Evolutionary conservation across 1,284 basidiomycete genomes (phyloP).

Genomic region (Phlebopus sp.): DNA sequence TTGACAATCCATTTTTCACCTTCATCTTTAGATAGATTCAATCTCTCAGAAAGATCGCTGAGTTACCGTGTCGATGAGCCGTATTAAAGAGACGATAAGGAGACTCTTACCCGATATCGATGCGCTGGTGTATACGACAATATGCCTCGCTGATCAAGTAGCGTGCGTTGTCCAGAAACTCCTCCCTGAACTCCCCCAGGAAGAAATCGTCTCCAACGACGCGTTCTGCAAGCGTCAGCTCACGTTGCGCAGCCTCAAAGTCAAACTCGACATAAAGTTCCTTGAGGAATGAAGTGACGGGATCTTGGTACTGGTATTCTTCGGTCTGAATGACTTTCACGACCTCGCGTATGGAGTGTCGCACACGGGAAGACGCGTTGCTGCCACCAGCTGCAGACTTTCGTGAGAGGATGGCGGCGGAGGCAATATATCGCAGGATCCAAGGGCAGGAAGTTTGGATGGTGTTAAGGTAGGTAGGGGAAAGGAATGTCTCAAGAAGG

Average conservation of each 20-base stretch:
- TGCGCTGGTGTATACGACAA: constrained; percentile 95
- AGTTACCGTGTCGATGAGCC: neutral
- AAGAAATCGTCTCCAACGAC: constrained; percentile 95
- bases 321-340: constrained; percentile 91
- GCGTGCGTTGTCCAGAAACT: constrained; percentile 94
- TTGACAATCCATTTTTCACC: constrained; percentile 99
- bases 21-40: constrained; percentile 90
- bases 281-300: constrained; percentile 90
- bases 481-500: constrained; percentile 94
- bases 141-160: constrained; percentile 96
- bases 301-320: constrained; percentile 93
- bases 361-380: constrained; percentile 64
- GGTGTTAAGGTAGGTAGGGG: constrained; percentile 95
- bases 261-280: constrained; percentile 94
- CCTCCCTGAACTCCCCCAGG: constrained; percentile 84
- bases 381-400: constrained; percentile 56
- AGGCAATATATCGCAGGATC: constrained; percentile 92
- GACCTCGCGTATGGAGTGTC: constrained; percentile 84
- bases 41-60: constrained; percentile 88
- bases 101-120: constrained; percentile 82
- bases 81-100: neutral
- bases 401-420: constrained; percentile 89
- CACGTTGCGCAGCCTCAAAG: constrained; percentile 85
- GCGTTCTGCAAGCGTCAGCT: constrained; percentile 76
- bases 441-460: constrained; percentile 96